These are phyloP conservation scores for Fragaria ananassa DNA, from an alignment of 306 rosid species.

Conservation along the genomic window DNA sequence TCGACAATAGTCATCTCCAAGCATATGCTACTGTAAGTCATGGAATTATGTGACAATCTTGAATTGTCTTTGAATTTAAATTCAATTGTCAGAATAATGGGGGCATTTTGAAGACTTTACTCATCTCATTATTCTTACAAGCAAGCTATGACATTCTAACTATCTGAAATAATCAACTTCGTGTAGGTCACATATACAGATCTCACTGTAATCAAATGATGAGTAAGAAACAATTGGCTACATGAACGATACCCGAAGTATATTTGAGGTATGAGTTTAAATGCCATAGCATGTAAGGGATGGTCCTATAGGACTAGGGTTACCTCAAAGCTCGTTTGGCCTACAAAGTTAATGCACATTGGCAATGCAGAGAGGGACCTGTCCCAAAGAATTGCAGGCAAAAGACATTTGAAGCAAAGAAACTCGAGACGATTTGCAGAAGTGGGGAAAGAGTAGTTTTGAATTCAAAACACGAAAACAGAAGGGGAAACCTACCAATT, in stretches of 20 bases:
- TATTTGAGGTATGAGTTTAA: neutral
- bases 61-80: too few species aligned
- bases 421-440: constrained; percentile 13
- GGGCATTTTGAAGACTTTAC: too few species aligned
- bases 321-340: neutral
- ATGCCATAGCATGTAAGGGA: neutral
- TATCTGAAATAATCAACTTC: too few species aligned
- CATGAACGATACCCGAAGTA: neutral
- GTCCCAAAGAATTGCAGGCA: constrained; percentile 38
- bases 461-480: constrained; percentile 45
- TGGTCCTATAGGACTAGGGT: neutral
- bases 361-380: neutral
- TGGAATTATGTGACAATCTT: too few species aligned
- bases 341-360: constrained; percentile 10
- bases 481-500: neutral
- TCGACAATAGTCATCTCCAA: too few species aligned
- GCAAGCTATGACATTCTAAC: neutral
- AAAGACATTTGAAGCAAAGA: constrained; percentile 23
- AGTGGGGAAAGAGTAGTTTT: constrained; percentile 26
- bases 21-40: neutral
- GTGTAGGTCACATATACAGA: neutral
- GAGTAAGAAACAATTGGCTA: neutral
- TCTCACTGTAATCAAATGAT: neutral
- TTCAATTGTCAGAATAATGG: too few species aligned
- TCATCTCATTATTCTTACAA: neutral